Evolutionary conservation across 1,284 basidiomycete genomes (phyloP), one percentile per base, ranked within the genome.

Genomic region (Boletus semigastroideus): DNA sequence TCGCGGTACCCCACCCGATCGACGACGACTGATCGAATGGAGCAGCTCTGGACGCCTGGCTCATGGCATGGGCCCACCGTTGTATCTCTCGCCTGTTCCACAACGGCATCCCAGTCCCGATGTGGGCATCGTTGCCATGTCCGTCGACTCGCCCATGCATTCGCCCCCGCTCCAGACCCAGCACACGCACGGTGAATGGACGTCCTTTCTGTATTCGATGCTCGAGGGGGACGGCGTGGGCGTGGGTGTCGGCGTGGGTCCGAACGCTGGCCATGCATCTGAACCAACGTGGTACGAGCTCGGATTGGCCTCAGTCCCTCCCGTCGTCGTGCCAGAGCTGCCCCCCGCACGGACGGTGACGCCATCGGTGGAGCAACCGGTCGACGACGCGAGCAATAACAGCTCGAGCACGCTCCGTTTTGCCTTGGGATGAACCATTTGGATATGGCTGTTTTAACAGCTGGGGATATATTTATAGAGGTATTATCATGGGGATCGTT

Each of bases 191-290:
- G 68, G 65, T 8, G 65, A 69, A 37, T 67, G 65, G 65, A 67
- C 65, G 0, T 69, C 68, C 2, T 70, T 67, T 43, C 48, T 67
- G 31, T 68, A 69, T 38, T 68, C 65, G n/a, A 64, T 67, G 65
- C 68, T 67, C 19, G 65, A 64, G 33, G 63, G 65, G 14, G 67
- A 70, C 17, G 56, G 58, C 2, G 60, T 58, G 4, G 60, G 54
- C 12, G 58, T 43, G 14, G 48, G n/a, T n/a, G n/a, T n/a, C n/a
- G n/a, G 51, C 4, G 31, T 57, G 3, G 42, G 37, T 22, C 22
- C 22, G 22, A 22, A 22, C 1, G 17, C 43, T 0, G 38, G 48
- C 3, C 58, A 61, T 12, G 2, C 46, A 1, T 40, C 64, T 14
- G 63, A 60, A 30, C 51, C 51, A 0, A 53, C 60, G 5, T 66